A percentile compares a stretch with the other conserved stretches of the same genome.
phyloP scores from a whole-genome alignment of 225 moss, liverwort and hornwort genomes.

The Marchantia paleacea region DNA sequence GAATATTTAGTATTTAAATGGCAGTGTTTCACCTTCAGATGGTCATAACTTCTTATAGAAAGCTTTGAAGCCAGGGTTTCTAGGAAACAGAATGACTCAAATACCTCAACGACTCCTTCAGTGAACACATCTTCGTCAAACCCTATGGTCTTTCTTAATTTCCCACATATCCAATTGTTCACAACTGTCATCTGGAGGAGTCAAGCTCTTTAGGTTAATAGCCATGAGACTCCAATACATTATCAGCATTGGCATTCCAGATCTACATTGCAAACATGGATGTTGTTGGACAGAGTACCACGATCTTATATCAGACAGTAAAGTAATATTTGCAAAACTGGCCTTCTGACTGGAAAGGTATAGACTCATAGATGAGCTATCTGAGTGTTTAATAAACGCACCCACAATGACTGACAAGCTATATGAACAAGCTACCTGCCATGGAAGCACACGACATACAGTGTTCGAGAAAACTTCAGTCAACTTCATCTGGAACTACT shows the following conservation, averaged over 20 bases:
- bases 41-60: background rate
- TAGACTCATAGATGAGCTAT: no score
- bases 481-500: no score
- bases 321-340: no score
- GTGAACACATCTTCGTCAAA: constrained; percentile 32
- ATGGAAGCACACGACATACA: no score
- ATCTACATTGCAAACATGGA: background rate
- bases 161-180: constrained; percentile 86
- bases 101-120: constrained; percentile 44
- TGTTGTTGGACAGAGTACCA: background rate
- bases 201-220: background rate
- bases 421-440: no score
- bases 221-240: background rate
- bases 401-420: no score
- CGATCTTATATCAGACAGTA: no score
- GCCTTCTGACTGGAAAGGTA: no score
- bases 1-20: background rate
- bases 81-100: background rate
- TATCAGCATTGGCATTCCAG: background rate
- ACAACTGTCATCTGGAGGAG: constrained; percentile 80
- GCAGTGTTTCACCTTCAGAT: background rate
- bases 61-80: background rate
- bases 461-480: no score
- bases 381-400: no score
- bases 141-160: constrained; percentile 56